Base-by-base conservation (phyloP, 2,329 filamentous ascomycete genomes). In the Aspergillus carbonarius region DNA sequence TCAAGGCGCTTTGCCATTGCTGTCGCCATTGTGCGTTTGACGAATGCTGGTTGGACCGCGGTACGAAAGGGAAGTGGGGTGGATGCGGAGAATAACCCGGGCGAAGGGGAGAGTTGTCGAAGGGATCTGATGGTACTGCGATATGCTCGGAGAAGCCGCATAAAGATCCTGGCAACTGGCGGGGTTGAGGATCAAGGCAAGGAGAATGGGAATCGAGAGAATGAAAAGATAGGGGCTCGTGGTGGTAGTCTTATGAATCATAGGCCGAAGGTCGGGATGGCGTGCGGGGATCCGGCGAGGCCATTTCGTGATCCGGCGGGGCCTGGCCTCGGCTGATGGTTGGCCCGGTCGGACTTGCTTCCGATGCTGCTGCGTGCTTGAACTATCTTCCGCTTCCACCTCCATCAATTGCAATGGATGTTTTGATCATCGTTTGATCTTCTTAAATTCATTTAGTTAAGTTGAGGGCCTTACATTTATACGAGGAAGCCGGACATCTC, bases 1-100 rank as follows among this genome's bases (percentile, higher is more conserved):
- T 89, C 84, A 60, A 99, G 90, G 79, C 93, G 92, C 76, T 92
- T 89, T 63, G 83, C 83, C 78, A 90, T 87, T 71, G 89, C 86
- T 39, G 91, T 85, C 23, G 83, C 77, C 85, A 88, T 89, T 58
- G 76, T 83, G 68, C 82, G 74, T 70, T 61, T 66, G 18, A 68
- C 39, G 49, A 63, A 66, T 58, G 61, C 53, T 20, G 63, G 60
- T 44, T 69, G 63, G 39, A 65, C n/a, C 1, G 64, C 49, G 37
- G 62, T 54, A 37, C 49, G 54, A 53, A 71, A 65, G n/a, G 59
- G 61, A 27, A 40, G 53, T 27, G 63, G 62, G 61, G 62, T 60
- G 59, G 65, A 57, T 60, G 63, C 55, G 62, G 57, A 62, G 65
- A 54, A 54, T 30, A 25, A 48, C 51, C 54, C 37, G 12, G 53